Evolutionary conservation across 1,284 basidiomycete genomes (phyloP).

Genomic region (Garcileccinum viscosum): DNA sequence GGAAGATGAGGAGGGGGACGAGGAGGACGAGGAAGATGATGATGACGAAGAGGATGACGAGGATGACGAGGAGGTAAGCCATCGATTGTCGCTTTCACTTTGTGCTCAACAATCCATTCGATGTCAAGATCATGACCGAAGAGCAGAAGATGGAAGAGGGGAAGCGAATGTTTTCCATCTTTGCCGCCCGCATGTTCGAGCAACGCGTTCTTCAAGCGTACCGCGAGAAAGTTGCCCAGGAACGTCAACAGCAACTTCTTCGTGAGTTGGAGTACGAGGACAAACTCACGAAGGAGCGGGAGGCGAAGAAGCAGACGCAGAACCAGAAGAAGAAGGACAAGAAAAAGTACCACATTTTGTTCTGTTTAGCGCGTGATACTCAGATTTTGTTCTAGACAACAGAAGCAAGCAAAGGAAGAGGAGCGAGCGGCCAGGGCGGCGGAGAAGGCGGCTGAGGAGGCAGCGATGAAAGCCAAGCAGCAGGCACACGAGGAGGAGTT

Average conservation of each 20-base stretch:
- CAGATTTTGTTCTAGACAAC: slow-evolving; percentile 61
- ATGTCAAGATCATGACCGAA: slow-evolving; percentile 71
- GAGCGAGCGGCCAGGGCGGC: slow-evolving; percentile 82
- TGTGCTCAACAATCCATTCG: slow-evolving; percentile 21
- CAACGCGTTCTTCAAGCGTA: slow-evolving; percentile 94
- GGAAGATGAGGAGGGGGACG: slow-evolving; percentile 57
- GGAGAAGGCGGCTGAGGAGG: slow-evolving; percentile 83
- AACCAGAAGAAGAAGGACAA: slow-evolving; percentile 99
- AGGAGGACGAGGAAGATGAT: slow-evolving; percentile 49
- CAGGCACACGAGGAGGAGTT: slow-evolving; percentile 69
- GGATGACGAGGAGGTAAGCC: slow-evolving; percentile 51
- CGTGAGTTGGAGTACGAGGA: slow-evolving; percentile 92
- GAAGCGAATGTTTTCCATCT: slow-evolving; percentile 99
- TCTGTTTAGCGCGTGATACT: slow-evolving; percentile 6
- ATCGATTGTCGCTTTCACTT: slow-evolving; percentile 7
- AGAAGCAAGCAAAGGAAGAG: slow-evolving; percentile 92
- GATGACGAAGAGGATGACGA: slow-evolving; percentile 48
- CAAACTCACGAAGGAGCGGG: slow-evolving; percentile 77
- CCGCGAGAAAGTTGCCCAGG: slow-evolving; percentile 90
- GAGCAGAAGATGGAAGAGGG: slow-evolving; percentile 98
- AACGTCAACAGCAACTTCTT: slow-evolving; percentile 85
- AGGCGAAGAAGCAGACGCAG: slow-evolving; percentile 94
- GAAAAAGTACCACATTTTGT: slow-evolving; percentile 64
- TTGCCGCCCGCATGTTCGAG: slow-evolving; percentile 99
- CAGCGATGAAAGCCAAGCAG: slow-evolving; percentile 69